Evolutionary conservation across 257 asterid species (phyloP).

Genomic region (Solanum neorickii): DNA sequence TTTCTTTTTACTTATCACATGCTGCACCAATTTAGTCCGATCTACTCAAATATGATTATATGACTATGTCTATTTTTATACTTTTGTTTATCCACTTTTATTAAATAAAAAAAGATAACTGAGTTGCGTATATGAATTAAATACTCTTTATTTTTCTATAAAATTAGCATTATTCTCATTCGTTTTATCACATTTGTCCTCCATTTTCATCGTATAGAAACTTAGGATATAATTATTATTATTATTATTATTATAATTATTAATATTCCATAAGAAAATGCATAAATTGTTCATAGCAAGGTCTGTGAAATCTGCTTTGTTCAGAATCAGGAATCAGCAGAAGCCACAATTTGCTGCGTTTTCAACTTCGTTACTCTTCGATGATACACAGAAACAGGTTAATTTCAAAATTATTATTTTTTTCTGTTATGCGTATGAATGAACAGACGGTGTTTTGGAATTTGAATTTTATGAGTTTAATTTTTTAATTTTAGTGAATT

Average conservation of each 20-base stretch:
- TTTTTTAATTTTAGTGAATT: neutral
- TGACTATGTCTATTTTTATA: neutral
- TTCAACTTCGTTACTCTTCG: constrained; percentile 71
- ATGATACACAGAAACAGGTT: constrained; percentile 87
- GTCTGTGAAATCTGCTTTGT: constrained; percentile 36
- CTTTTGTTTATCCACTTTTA: neutral
- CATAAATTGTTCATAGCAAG: constrained; percentile 46
- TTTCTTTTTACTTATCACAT: neutral
- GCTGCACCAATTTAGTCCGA: neutral
- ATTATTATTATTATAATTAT: neutral
- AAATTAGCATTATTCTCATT: neutral
- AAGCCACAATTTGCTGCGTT: constrained; percentile 35
- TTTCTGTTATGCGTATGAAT: neutral
- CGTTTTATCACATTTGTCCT: neutral
- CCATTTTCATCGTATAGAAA: neutral
- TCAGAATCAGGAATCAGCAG: constrained; percentile 14
- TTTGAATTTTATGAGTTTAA: neutral
- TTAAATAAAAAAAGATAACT: neutral
- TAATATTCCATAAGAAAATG: constrained; percentile 18
- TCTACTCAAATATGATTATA: neutral
- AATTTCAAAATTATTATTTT: neutral
- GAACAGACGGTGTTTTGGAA: neutral
- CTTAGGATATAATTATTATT: neutral
- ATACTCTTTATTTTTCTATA: neutral
- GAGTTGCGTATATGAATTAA: neutral